phyloP scores from a whole-genome alignment of 2,329 filamentous ascomycete species.

The Orbilia ellipsospora region DNA sequence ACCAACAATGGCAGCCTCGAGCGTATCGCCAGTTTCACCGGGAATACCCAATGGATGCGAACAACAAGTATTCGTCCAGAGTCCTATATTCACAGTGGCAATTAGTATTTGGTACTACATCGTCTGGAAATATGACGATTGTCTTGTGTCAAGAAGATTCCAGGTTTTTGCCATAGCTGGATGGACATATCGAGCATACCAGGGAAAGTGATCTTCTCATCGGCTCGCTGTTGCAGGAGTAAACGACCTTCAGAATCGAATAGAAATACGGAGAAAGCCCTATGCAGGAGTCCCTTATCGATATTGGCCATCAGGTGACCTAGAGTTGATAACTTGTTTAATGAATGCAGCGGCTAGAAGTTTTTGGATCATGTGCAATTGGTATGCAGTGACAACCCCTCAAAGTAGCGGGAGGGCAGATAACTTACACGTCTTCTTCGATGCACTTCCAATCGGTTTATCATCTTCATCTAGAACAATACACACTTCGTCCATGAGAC shows the following conservation, averaged over 20 bases:
- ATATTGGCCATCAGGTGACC: constrained; percentile 99
- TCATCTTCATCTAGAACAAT: constrained; percentile 96
- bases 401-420: constrained; percentile 57
- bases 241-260: constrained; percentile 94
- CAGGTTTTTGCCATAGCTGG: not conserved
- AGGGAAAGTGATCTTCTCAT: constrained; percentile 98
- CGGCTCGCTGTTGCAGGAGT: constrained; percentile 91
- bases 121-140: not conserved
- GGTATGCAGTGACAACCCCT: constrained; percentile 5
- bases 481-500: constrained; percentile 98
- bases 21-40: constrained; percentile 84
- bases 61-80: constrained; percentile 99
- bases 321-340: constrained; percentile 62
- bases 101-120: not conserved
- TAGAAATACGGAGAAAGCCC: constrained; percentile 96
- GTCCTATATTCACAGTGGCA: constrained; percentile 67
- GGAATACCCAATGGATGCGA: constrained; percentile 94
- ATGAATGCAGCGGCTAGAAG: constrained; percentile 29
- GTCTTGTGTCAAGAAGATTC: not conserved
- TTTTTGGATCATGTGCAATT: not conserved
- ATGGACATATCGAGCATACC: constrained; percentile 30
- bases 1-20: constrained; percentile 82
- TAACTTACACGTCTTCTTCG: constrained; percentile 89
- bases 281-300: constrained; percentile 91
- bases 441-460: constrained; percentile 90